These are phyloP conservation scores for Kregervanrija delftensis DNA, from an alignment of 805 yeast genomes.

Conservation along the genomic window DNA sequence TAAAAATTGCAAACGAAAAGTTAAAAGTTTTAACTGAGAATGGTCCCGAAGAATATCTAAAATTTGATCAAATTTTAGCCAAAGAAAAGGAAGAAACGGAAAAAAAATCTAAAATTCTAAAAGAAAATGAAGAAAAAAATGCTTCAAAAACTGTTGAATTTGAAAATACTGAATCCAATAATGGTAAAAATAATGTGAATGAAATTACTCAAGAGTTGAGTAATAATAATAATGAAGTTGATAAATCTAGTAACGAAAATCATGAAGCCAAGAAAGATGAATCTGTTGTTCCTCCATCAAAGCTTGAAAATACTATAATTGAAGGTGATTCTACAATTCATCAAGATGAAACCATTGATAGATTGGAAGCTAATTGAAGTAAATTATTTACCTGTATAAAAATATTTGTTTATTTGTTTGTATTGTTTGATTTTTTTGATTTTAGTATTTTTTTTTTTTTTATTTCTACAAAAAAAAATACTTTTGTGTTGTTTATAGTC, in stretches of 20 bases:
- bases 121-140: conserved; percentile 5
- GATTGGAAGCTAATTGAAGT: conserved; percentile 1
- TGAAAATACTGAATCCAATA: conserved; percentile 10
- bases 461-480: background rate
- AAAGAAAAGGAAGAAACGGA: conserved; percentile 6
- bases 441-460: background rate
- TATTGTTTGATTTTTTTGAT: conserved; percentile 1
- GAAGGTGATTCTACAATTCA: conserved; percentile 45
- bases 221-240: too few relatives aligned
- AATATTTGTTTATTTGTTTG: background rate
- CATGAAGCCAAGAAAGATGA: too few relatives aligned
- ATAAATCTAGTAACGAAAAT: too few relatives aligned
- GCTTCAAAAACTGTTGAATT: conserved; percentile 13
- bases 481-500: too few relatives aligned
- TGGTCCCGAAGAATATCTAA: conserved; percentile 32
- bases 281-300: background rate
- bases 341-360: conserved; percentile 35
- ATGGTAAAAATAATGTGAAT: conserved; percentile 2
- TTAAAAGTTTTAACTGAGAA: conserved; percentile 30
- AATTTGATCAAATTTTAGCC: conserved; percentile 1
- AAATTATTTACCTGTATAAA: background rate
- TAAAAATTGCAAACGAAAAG: conserved; percentile 25
- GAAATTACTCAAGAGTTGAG: too few relatives aligned
- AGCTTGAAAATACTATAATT: conserved; percentile 20
- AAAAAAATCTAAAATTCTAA: background rate